These are phyloP conservation scores for Fusarium sambucinum DNA, from an alignment of 2,329 filamentous ascomycete species.

Conservation along the genomic window DNA sequence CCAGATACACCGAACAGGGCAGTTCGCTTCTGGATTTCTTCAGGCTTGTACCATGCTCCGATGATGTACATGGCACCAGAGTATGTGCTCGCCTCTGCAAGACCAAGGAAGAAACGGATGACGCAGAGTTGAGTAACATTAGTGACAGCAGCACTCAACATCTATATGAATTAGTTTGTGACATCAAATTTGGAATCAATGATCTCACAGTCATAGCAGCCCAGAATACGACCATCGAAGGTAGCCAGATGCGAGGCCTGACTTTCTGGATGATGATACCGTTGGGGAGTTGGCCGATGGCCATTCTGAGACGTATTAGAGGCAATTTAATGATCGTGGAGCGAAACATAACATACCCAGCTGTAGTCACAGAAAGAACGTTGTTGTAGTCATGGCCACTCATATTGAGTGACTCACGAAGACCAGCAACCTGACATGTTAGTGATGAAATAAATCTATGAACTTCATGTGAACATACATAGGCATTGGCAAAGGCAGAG, in stretches of 20 bases:
- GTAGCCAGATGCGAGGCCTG: conserved; percentile 69
- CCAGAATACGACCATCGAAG: conserved; percentile 70
- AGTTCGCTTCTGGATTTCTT: conserved; percentile 69
- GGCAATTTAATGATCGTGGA: accelerated
- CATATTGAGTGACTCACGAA: conserved; percentile 58
- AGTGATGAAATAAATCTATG: accelerated
- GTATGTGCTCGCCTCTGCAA: conserved; percentile 49
- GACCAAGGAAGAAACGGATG: conserved; percentile 48
- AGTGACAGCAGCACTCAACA: conserved; percentile 51
- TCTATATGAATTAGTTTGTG: background rate
- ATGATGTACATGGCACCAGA: conserved; percentile 53
- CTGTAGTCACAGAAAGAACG: conserved; percentile 43
- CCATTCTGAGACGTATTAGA: conserved; percentile 43
- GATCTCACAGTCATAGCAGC: conserved; percentile 70
- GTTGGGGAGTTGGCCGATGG: conserved; percentile 67
- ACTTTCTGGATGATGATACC: conserved; percentile 71
- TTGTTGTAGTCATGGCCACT: conserved; percentile 56
- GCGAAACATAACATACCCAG: conserved; percentile 44
- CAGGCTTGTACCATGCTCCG: conserved; percentile 65
- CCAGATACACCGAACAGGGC: conserved; percentile 70
- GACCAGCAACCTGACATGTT: conserved; percentile 53
- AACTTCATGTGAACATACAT: conserved; percentile 34
- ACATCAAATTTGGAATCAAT: too few relatives aligned
- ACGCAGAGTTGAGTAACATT: conserved; percentile 49
- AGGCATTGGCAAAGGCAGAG: conserved; percentile 55